These are phyloP conservation scores for Hymenoscyphus linearis DNA, from an alignment of 2,329 filamentous ascomycete species.

Conservation along the genomic window DNA sequence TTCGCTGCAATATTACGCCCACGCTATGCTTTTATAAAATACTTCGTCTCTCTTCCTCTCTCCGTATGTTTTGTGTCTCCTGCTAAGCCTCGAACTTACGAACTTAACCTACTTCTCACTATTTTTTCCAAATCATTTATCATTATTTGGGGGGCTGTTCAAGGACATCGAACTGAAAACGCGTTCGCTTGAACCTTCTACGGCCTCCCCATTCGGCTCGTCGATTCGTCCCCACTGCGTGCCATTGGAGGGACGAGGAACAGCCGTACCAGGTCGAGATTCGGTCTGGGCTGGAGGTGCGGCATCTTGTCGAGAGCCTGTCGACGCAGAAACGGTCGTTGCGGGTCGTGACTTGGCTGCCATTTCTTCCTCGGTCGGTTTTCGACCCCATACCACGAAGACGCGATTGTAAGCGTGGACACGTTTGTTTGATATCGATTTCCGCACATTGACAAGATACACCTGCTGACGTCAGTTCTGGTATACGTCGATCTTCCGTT, in stretches of 20 bases:
- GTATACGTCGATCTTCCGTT: neutral
- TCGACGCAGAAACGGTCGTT: neutral
- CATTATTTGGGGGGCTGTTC: neutral
- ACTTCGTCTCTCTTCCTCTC: neutral
- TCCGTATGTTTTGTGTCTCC: neutral
- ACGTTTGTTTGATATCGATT: conserved; percentile 22
- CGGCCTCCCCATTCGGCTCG: neutral
- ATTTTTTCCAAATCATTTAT: neutral
- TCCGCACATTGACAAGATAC: conserved; percentile 26
- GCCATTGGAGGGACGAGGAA: neutral
- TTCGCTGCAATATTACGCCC: neutral
- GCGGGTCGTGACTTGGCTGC: neutral
- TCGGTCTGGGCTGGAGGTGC: neutral
- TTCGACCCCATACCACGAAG: conserved; percentile 29
- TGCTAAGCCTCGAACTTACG: neutral
- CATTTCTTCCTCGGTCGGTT: conserved; percentile 14
- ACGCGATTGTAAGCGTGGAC: conserved; percentile 29
- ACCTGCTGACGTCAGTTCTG: conserved; percentile 16
- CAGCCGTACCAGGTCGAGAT: neutral
- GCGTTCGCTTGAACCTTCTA: neutral
- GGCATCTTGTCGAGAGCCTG: neutral
- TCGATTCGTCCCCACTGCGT: neutral
- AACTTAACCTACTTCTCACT: neutral
- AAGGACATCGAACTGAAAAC: neutral
- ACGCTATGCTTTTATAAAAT: neutral